Base-by-base conservation (phyloP, 2,329 filamentous ascomycete genomes). In the Trichoderma afroharzianum region DNA sequence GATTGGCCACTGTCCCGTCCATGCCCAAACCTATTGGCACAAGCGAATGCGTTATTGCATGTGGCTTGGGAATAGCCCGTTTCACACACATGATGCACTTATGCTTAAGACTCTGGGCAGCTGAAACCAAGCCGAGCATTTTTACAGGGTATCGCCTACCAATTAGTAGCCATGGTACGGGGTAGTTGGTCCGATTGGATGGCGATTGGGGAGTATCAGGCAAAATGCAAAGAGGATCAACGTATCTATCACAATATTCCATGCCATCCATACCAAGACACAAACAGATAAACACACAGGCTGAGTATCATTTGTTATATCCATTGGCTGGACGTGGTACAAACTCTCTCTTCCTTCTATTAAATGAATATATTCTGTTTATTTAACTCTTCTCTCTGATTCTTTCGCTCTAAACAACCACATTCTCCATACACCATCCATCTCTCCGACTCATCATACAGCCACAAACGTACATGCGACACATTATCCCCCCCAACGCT, bases 21-120 rank as follows among this genome's bases (percentile, higher is more conserved):
- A 39, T 24, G 58, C 57, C 57, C 30, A 39, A 36, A 39, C 58
- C 8, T 62, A 9, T 30, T 28, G 53, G 53, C 53, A 28, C 53
- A 62, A 50, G 26, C 62, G 62, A 47, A 15, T 30, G 39, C 62
- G 39, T 64, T 64, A 55, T 66, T 36, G 63, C 47, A 55, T 66
- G 63, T 66, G 63, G 63, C 63, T 55, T 66, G 63, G 15, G 15
- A 39, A 66, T 66, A 66, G 47, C 63, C 47, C 47, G 63, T 55
- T 66, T 66, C 32, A 57, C 14, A 36, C 15, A 30, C 62, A 64
- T 26, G 39, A 64, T 33, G 63, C 28, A 15, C 4, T 6, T 3
- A 36, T 36, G 33, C 14, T 36, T 4, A 26, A n/a, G 21, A 26
- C 15, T 26, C 14, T 12, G n/a, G 7, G 11, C 2, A n/a, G 28